Evolutionary conservation across 768 basidiomycete species (phyloP), one percentile per base, ranked within the genome.

Genomic region (Leccinum variicolor): DNA sequence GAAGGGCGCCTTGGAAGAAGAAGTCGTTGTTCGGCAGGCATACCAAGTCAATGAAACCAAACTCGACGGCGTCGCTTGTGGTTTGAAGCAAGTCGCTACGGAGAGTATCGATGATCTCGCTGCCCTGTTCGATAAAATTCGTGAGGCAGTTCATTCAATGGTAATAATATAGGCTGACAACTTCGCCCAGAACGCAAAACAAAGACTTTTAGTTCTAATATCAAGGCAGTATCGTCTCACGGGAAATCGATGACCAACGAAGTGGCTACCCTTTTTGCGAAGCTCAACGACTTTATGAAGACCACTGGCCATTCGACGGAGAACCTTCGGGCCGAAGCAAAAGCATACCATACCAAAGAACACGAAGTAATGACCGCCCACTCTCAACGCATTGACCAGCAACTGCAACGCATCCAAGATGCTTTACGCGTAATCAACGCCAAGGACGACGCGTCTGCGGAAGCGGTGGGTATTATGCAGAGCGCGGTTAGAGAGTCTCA

Each of bases 101-200:
- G 84, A 92, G 61, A 86, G 85, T 58, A 74, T 91, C 17, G 77
- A 77, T 8, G 91, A 97, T 67, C 77, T 95, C 36, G 72, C 67
- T 15, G 83, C 84, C 0, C 73, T 95, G 23, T 92, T 93, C 61
- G 84, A 84, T 45, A 97, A 96, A 73, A 81, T 97, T 48, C 89
- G 94, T 94, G 66, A 66, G 84, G 65, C 21, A 25, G 25, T 57
- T 53, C 41, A 33, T 36, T 62, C 14, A 17, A 48, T 14, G 21
- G 17, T 36, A 39, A 2, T 51, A 23, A 48, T 14, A 2, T 54
- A 6, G 46, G 46, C 50, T 73, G 41, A 69, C 26, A 31, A 26
- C 13, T 46, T 46, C 50, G 14, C 34, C 15, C 61, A 95, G 94
- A 90, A 43, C 88, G 94, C 57, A 94, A 90, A 66, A 75, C 83